Evolutionary conservation across 768 basidiomycete species (phyloP).

Genomic region (Russula earlei): DNA sequence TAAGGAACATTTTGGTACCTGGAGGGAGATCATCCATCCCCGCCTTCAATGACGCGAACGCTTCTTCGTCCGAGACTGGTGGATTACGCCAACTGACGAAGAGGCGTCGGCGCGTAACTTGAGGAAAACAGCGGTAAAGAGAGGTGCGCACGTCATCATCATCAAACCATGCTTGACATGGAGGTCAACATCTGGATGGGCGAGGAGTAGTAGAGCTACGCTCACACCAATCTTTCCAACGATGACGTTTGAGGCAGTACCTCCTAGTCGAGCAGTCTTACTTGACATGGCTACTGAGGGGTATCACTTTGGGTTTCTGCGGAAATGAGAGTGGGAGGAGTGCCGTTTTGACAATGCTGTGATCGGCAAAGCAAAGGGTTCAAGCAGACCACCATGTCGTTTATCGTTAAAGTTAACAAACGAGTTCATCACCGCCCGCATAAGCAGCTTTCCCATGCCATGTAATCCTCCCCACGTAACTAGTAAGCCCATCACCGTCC

Average conservation of each 20-base stretch:
- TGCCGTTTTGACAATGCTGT: no score
- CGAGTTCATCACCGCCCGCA: background rate
- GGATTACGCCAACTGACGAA: slow-evolving; percentile 16
- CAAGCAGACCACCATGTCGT: background rate
- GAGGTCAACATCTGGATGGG: background rate
- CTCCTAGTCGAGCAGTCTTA: slow-evolving; percentile 30
- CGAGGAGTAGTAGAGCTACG: background rate
- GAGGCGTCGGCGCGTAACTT: background rate
- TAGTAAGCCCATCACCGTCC: no score
- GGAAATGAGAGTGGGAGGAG: background rate
- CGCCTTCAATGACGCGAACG: slow-evolving; percentile 52
- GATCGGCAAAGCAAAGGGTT: no score
- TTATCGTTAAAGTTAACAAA: background rate
- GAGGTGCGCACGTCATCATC: slow-evolving; percentile 41
- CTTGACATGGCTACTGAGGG: background rate
- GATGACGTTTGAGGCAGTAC: slow-evolving; percentile 30
- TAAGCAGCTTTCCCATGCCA: background rate
- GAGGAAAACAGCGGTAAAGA: background rate
- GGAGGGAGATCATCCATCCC: slow-evolving; percentile 34
- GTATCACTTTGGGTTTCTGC: background rate
- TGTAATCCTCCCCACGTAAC: slow-evolving; percentile 8
- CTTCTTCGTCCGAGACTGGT: slow-evolving; percentile 46
- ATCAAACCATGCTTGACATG: slow-evolving; percentile 35
- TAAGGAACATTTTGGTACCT: slow-evolving; percentile 43
- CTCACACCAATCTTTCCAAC: slow-evolving; percentile 36